phyloP scores from a whole-genome alignment of 495 filamentous ascomycete species.

The Annulohypoxylon maeteangense region DNA sequence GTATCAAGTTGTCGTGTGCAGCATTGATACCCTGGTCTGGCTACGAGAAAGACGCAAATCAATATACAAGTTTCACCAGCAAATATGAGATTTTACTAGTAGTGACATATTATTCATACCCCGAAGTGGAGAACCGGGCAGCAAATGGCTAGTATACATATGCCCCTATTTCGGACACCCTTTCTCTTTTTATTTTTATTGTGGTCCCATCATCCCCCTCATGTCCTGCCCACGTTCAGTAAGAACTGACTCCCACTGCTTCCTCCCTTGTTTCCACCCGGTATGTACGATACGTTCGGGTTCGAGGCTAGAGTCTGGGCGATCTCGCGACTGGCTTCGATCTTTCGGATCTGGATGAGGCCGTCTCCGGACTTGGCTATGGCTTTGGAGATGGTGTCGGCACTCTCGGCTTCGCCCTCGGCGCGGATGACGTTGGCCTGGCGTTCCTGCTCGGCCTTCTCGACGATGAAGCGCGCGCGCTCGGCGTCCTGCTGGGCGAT shows the following conservation, averaged over 20 bases:
- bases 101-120: constrained; percentile 45
- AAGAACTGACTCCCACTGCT: constrained; percentile 65
- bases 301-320: constrained; percentile 88
- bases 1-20: not conserved
- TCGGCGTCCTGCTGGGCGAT: constrained; percentile 99
- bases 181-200: constrained; percentile 6
- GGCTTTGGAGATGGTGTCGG: constrained; percentile 91
- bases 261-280: constrained; percentile 74
- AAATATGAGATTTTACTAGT: constrained; percentile 20
- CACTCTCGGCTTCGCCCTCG: constrained; percentile 96
- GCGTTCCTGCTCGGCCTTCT: constrained; percentile 98
- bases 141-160: constrained; percentile 41
- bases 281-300: constrained; percentile 96
- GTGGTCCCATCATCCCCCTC: constrained; percentile 11
- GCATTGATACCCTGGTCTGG: not conserved
- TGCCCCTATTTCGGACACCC: not conserved
- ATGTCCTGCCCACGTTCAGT: constrained; percentile 60
- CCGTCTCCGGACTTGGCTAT: constrained; percentile 94
- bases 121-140: constrained; percentile 49
- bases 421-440: constrained; percentile 98
- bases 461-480: constrained; percentile 95
- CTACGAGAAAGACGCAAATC: not conserved
- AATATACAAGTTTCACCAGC: not conserved
- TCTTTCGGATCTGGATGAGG: constrained; percentile 92
- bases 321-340: constrained; percentile 97